Percentiles rank a stretch among this genome's conserved stretches.
These are phyloP conservation scores for Zea luxurians DNA, from an alignment of 176 grass and related monocot genomes.

Conservation along the genomic window DNA sequence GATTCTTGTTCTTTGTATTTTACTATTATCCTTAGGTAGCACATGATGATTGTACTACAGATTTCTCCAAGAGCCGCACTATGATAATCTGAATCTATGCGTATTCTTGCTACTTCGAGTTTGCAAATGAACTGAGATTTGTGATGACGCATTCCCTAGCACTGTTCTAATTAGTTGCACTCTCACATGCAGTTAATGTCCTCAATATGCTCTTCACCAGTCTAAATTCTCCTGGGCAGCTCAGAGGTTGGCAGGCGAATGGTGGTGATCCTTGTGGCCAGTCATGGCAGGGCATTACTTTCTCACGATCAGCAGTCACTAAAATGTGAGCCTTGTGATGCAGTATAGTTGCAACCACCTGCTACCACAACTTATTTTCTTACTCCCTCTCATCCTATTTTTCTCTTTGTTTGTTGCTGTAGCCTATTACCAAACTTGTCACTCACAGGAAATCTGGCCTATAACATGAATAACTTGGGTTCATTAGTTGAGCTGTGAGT, in stretches of 20 bases:
- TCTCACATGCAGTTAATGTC: slow-evolving; percentile 57
- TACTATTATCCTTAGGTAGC: background rate
- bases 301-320: slow-evolving; percentile 76
- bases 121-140: slow-evolving; percentile 8
- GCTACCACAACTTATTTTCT: slow-evolving; percentile 10
- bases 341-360: slow-evolving; percentile 8
- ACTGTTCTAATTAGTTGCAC: slow-evolving; percentile 25
- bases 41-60: background rate
- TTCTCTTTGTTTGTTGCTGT: slow-evolving; percentile 37
- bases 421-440: slow-evolving; percentile 70
- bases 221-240: slow-evolving; percentile 80
- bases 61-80: slow-evolving; percentile 2
- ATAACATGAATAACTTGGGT: slow-evolving; percentile 72
- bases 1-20: background rate
- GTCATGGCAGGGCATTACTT: slow-evolving; percentile 75
- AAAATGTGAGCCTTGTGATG: slow-evolving; percentile 58
- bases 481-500: slow-evolving; percentile 87
- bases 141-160: background rate
- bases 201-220: slow-evolving; percentile 78
- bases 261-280: slow-evolving; percentile 84
- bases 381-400: slow-evolving; percentile 26
- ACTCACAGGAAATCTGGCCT: slow-evolving; percentile 70
- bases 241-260: slow-evolving; percentile 69
- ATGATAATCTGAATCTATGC: slow-evolving; percentile 22
- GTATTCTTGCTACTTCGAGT: slow-evolving; percentile 1